Evolutionary conservation across 2,329 filamentous ascomycete species (phyloP).

Genomic region (Pyrenochaeta sp.): DNA sequence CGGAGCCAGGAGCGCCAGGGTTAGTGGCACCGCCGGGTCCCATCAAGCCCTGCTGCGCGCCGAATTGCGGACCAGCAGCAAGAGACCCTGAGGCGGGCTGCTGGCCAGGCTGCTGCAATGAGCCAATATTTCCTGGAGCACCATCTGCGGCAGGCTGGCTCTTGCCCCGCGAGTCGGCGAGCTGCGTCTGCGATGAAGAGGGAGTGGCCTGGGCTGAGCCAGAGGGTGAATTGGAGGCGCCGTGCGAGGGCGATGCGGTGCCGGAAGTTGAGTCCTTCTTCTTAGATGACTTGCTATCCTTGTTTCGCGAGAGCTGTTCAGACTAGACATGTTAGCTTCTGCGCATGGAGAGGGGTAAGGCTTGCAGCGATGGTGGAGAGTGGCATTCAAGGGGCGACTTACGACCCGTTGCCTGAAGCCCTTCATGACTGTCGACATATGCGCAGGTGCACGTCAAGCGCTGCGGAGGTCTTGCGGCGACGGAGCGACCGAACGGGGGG

Average conservation of each 20-base stretch:
- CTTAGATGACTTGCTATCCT: constrained; percentile 81
- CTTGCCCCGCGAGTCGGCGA: constrained; percentile 87
- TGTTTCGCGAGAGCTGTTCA: constrained; percentile 89
- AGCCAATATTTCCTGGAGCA: constrained; percentile 29
- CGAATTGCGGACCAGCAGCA: constrained; percentile 42
- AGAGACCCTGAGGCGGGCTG: constrained; percentile 41
- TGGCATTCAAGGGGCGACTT: constrained; percentile 58
- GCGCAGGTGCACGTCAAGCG: constrained; percentile 42
- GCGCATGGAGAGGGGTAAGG: constrained; percentile 38
- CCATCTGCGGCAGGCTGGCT: constrained; percentile 64
- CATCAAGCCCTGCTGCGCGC: constrained; percentile 39
- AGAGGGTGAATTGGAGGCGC: constrained; percentile 65
- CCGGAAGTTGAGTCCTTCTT: constrained; percentile 70
- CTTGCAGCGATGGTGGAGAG: constrained; percentile 30
- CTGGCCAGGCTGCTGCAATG: constrained; percentile 44
- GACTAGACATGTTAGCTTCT: constrained; percentile 65
- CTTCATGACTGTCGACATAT: constrained; percentile 77
- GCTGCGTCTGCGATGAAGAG: constrained; percentile 85
- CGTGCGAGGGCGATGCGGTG: constrained; percentile 79
- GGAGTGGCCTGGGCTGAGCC: constrained; percentile 75
- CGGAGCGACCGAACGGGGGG: constrained; percentile 31
- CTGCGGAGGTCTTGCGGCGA: constrained; percentile 37
- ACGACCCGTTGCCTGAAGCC: constrained; percentile 97
- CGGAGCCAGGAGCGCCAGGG: constrained; percentile 59
- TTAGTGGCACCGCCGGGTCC: constrained; percentile 47